Evolutionary conservation across 2,329 filamentous ascomycete species (phyloP).

Genomic region (Aspergillus niger): DNA sequence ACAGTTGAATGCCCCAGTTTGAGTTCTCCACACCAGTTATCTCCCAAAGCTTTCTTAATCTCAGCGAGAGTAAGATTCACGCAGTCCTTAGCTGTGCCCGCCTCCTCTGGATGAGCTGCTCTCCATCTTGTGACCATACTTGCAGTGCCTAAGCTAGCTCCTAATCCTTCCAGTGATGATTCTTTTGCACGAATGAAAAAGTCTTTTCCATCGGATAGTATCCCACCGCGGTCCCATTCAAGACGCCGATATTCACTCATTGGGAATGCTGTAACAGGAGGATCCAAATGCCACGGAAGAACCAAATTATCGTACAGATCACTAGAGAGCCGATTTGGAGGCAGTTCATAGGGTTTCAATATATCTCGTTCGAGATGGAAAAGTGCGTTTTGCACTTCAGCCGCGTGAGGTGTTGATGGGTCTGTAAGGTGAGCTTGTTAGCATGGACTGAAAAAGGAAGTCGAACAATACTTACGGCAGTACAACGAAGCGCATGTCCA

Average conservation of each 20-base stretch:
- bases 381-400: constrained; percentile 46
- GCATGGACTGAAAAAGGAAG: neutral
- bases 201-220: neutral
- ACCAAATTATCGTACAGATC: constrained; percentile 46
- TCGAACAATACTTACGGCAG: neutral
- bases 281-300: constrained; percentile 53
- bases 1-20: neutral
- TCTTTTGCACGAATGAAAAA: neutral
- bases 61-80: neutral
- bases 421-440: constrained; percentile 11
- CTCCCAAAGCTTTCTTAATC: neutral
- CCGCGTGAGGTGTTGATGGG: constrained; percentile 42
- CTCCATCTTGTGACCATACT: constrained; percentile 48
- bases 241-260: neutral
- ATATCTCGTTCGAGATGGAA: constrained; percentile 40
- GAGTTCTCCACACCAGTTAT: neutral
- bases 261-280: constrained; percentile 42
- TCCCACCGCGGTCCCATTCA: neutral
- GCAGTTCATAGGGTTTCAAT: constrained; percentile 43
- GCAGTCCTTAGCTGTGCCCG: constrained; percentile 40
- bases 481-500: constrained; percentile 10
- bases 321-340: constrained; percentile 47
- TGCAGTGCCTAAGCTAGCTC: constrained; percentile 34
- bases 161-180: constrained; percentile 28
- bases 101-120: constrained; percentile 39